Evolutionary conservation across 148 eudicot species (phyloP), one percentile per base, ranked within the genome.

Genomic region (Vaccinium macrocarpon): DNA sequence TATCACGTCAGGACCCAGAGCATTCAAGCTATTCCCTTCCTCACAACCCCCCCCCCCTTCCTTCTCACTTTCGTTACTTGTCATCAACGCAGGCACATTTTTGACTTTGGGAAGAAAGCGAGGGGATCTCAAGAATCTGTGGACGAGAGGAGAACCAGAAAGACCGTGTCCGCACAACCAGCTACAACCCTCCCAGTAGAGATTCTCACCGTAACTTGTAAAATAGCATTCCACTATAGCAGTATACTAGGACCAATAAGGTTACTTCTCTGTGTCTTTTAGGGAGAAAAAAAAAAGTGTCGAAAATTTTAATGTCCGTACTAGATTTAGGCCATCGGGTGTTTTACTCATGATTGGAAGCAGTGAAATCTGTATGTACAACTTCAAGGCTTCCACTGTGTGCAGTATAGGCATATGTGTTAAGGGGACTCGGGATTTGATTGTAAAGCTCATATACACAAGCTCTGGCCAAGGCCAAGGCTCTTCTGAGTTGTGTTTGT

Each of bases 61-160:
- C 19, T 12, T 6, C 8, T 21, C 53, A 27, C 42, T 70, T n/a
- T n/a, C 9, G 23, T 79, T 13, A 5, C n/a, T 76, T 23, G 29
- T 7, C 68, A 84, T 52, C 5, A 49, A 62, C 86, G 88, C 92
- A 97, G 99, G 99, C 62, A 95, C 98, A 18, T 83, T 97, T 57
- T 79, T 97, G 90, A 86, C 92, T 18, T 72, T 95, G 79, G 98
- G 97, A 66, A 89, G 82, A 83, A 83, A 86, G 83, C 90, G 97
- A 86, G 95, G 98, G 0, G 97, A 97, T 79, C 87, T 97, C 23
- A 89, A 90, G 91, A 86, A 89, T 75, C 85, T 97, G 48, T 97
- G 99, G 99, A 86, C 89, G 23, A 88, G 89, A 86, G 99, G 99
- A 76, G 92, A 90, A 85, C 98, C 99, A 6, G 90, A 92, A 62